Evolutionary conservation across 1,284 basidiomycete genomes (phyloP).

Genomic region (Heterobasidion occidentale): DNA sequence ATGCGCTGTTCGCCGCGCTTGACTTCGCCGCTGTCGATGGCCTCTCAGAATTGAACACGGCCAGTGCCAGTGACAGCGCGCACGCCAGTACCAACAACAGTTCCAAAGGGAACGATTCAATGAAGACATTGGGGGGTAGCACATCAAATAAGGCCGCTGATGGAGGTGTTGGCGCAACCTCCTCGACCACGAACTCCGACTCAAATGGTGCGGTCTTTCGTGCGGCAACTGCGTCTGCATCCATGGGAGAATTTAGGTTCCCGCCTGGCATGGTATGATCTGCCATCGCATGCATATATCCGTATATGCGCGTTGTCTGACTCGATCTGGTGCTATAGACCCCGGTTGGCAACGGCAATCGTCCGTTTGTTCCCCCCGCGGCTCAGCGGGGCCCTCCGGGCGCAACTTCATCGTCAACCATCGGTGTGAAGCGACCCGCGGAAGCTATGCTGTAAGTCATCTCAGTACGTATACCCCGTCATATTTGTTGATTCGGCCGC

Average conservation of each 20-base stretch:
- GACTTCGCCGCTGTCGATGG: constrained; percentile 3
- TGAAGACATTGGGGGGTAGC: background rate
- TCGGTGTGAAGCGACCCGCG: background rate
- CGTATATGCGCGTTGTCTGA: background rate
- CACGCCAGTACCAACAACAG: background rate
- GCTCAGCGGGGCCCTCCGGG: background rate
- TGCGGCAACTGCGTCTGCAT: background rate
- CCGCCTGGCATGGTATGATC: background rate
- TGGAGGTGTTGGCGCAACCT: background rate
- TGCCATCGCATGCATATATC: background rate
- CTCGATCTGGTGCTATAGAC: background rate
- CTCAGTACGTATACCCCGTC: background rate
- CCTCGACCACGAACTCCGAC: background rate
- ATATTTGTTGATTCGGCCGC: background rate
- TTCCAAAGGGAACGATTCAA: background rate
- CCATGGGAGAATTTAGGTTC: background rate
- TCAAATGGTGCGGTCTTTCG: background rate
- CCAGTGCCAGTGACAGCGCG: background rate
- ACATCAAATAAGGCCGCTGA: background rate
- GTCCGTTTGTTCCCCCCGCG: background rate
- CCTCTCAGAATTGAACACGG: background rate
- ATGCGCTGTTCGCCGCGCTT: constrained; percentile 48
- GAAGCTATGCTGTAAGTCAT: background rate
- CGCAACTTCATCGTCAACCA: background rate
- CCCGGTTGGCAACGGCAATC: background rate